These are phyloP conservation scores for Metschnikowia colocasiae DNA, from an alignment of 805 yeast species.

Conservation along the genomic window DNA sequence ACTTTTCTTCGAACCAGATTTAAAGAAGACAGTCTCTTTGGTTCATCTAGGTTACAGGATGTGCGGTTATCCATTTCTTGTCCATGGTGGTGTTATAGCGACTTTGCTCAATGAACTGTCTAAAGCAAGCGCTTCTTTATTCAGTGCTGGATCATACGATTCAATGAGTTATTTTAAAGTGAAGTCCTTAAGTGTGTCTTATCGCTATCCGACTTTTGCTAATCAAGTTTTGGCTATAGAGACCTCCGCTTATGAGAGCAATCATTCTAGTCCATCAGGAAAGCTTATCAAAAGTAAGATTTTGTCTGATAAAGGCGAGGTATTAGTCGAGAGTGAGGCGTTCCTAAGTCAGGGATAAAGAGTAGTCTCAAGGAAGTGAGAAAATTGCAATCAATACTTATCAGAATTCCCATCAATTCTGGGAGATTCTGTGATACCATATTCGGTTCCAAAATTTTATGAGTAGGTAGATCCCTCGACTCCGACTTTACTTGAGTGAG, in stretches of 20 bases:
- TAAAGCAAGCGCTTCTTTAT: conserved; percentile 50
- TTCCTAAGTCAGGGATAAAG: neutral
- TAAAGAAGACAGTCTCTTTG: conserved; percentile 59
- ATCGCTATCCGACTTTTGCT: conserved; percentile 71
- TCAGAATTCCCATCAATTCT: too few relatives aligned
- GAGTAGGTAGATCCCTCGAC: neutral
- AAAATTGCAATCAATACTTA: neutral
- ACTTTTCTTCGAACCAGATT: conserved; percentile 54
- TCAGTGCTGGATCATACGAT: conserved; percentile 24
- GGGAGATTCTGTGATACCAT: neutral
- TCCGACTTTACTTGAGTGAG: neutral
- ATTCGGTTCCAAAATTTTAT: neutral
- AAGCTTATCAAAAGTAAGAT: conserved; percentile 48
- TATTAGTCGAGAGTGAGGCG: conserved; percentile 45
- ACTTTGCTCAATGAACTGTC: conserved; percentile 75
- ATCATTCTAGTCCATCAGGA: conserved; percentile 18
- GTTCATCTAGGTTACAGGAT: conserved; percentile 74
- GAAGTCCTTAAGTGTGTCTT: conserved; percentile 46
- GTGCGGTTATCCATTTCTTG: conserved; percentile 82
- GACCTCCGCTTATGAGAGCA: conserved; percentile 33
- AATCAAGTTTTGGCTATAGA: conserved; percentile 70
- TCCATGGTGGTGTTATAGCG: conserved; percentile 88
- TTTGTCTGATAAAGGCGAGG: conserved; percentile 49
- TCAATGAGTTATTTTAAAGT: conserved; percentile 41
- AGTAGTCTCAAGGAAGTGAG: neutral